Evolutionary conservation across 345 rosid species (phyloP).

Genomic region (Brassica incana): DNA sequence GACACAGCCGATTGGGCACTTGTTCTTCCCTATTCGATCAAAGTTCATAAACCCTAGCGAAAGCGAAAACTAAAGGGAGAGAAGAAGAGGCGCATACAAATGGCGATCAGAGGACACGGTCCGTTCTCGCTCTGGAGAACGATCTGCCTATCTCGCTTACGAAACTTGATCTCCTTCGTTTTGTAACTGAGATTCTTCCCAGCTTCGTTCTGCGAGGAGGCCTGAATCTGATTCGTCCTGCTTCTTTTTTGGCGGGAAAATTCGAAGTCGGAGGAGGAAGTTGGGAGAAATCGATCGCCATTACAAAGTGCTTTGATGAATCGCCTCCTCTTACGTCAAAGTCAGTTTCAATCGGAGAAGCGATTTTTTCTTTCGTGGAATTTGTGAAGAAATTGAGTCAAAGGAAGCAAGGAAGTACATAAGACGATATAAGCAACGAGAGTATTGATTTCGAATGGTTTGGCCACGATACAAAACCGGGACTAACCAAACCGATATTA

Average conservation of each 20-base stretch:
- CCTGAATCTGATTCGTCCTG: slow-evolving; percentile 16
- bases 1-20: not conserved
- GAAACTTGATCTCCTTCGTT: slow-evolving; percentile 66
- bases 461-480: not conserved
- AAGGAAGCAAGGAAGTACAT: not conserved
- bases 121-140: slow-evolving; percentile 92
- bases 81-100: slow-evolving; percentile 48
- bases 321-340: not conserved
- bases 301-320: not conserved
- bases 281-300: slow-evolving; percentile 7
- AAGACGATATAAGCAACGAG: not conserved
- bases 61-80: not conserved
- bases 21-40: not conserved
- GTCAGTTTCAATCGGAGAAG: not conserved
- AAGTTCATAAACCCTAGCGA: slow-evolving; percentile 41
- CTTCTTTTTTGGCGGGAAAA: slow-evolving; percentile 32
- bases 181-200: slow-evolving; percentile 51
- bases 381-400: not conserved
- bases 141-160: slow-evolving; percentile 59
- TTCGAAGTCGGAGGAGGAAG: slow-evolving; percentile 19
- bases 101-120: slow-evolving; percentile 94
- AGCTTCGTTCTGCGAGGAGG: slow-evolving; percentile 22
- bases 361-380: not conserved
- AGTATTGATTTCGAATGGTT: not conserved
- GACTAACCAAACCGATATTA: not conserved